Base-by-base conservation (phyloP, 129 eudicot genomes). In the Heracleum sosnowskyi region DNA sequence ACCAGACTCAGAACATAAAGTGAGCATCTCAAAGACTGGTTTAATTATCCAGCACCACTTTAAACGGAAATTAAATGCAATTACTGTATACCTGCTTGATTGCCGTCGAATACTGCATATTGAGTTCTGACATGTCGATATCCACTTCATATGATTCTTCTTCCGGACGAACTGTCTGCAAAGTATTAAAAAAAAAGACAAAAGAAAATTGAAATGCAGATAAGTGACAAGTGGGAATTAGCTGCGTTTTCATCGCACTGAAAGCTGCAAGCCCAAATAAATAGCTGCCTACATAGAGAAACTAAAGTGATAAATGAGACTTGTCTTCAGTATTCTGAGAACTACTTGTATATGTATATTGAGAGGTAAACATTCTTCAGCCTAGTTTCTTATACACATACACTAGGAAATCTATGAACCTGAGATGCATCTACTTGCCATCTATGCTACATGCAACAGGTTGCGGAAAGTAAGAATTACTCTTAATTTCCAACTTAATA, bases 121-220 rank as follows among this genome's bases (percentile, higher is more conserved):
- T 68, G 41, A 89, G 87, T 72, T 89, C 94, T 3, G 91, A 86
- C 64, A 87, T 80, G 73, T 90, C 91, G 4, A 90, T 90, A 45
- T 87, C 86, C 64, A 87, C 88, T 84, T 90, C 94, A 80, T 85
- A 70, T 41, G 89, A 85, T 78, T 85, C 89, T 79, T 87, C 89
- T 62, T 87, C 91, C n/a, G 71, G 82, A 82, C 86, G 84, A 76
- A 90, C 91, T 41, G 84, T 80, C 94, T 90, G 82, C 80, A 77
- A 71, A 55, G n/a, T n/a, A 69, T 4, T 5, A 37, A 37, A 37
- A 7, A 37, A 37, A 37, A 37, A 37, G 40, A 37, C 4, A 79
- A 35, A 46, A 46, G 13, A 17, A 79, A n/a, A 79, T 39, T 6
- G 49, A n/a, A 12, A 77, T 29, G 41, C 28, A 63, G 20, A 41